Evolutionary conservation across 2,329 filamentous ascomycete genomes (phyloP), one percentile per base, ranked within the genome.

Genomic region (Hypoxylon sp.): DNA sequence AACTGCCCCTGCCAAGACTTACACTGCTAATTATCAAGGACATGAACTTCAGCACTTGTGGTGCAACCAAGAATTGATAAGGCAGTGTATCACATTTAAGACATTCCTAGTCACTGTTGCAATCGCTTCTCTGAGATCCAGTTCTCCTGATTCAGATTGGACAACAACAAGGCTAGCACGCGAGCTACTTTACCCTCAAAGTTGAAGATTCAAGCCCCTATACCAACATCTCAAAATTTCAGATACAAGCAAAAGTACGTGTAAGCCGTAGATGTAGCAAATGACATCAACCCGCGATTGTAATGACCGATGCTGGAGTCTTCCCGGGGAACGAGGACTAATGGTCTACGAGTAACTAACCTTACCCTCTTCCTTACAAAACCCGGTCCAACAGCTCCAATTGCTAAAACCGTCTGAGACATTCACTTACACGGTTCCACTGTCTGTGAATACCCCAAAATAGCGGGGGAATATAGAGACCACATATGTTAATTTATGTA

Each of bases 371-470:
- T 27, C 27, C 44, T 46, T 31, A 32, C 63, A 27, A 56, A 58
- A 54, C n/a, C 55, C n/a, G 19, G 48, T 44, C n/a, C 21, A 42
- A 24, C 21, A 17, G 19, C 24, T 65, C 60, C 50, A 51, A 56
- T 65, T 67, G 48, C 62, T 67, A 67, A 61, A 64, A 68, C 53
- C 57, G 55, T 59, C 63, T 69, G 69, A 71, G 67, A 69, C 69
- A 46, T 61, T 56, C 58, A 59, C 46, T 55, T 54, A 29, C 17
- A 48, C 46, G 55, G 61, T 58, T 44, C 61, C 56, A 64, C 59
- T 17, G 21, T 51, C 39, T 44, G 17, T 39, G 24, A 17, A 56
- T 53, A 54, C 29, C 59, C 62, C 44, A 29, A 42, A 32, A 48
- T 29, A 52, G 63, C 67, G 55, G 63, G 27, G 58, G 39, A 29